Evolutionary conservation across 106 monocot species (phyloP), one percentile per base, ranked within the genome.

Genomic region (Iris macrosiphon): DNA sequence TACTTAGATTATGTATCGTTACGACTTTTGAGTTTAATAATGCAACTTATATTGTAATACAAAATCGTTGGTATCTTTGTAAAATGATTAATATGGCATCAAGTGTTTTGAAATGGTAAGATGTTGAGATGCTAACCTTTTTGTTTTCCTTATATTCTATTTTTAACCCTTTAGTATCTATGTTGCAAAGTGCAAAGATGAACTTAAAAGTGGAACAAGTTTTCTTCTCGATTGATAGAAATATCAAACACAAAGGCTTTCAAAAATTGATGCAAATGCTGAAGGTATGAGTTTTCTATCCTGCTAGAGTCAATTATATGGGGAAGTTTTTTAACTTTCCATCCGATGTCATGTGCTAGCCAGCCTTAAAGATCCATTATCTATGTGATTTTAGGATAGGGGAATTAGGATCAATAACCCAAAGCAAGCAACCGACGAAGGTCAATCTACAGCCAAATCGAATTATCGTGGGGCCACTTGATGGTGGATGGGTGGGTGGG

Each of bases 381-480:
- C 39, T 30, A 33, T 2, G 3, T 30, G 31, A 26, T 59, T 10
- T 26, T 67, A 82, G 82, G 77, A 73, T 47, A 63, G 65, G 33
- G 69, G 77, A 14, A 76, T 82, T 46, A 82, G 66, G 61, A 73
- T 82, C 41, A 77, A 65, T 73, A 82, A 82, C 30, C 60, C 65
- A 9, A 77, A 76, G 24, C 82, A 77, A 40, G 68, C 59, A 26
- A 60, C 65, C 33, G 52, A 63, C 3, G 82, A 69, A 9, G 64
- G 63, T 28, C 44, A 58, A 39, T 62, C 75, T n/a, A 49, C 65
- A 0, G 39, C 29, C 31, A 69, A 49, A 55, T 73, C 77, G n/a
- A 58, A 76, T n/a, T 82, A 77, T 65, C 77, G 82, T 33, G 77
- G 82, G n/a, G n/a, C n/a, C n/a, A n/a, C n/a, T n/a, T n/a, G n/a